phyloP scores from a whole-genome alignment of 208 protist species.

The Leishmania mexicana region DNA sequence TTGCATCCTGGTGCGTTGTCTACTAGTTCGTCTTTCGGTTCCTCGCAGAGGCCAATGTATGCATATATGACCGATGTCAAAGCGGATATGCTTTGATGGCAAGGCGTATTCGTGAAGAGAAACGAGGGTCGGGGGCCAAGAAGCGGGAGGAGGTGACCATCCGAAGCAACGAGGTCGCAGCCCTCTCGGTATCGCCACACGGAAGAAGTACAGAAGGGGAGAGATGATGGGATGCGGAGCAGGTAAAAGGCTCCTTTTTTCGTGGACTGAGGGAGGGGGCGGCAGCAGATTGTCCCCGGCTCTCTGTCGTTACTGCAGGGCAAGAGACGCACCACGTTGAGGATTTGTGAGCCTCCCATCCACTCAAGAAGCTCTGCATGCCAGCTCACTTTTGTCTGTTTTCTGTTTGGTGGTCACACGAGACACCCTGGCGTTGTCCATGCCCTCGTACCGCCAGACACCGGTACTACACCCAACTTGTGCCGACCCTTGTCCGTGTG shows the following conservation, averaged over 20 bases:
- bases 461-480: background rate
- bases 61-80: background rate
- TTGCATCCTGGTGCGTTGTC: slow-evolving; percentile 42
- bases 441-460: background rate
- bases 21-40: background rate
- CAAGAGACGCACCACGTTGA: background rate
- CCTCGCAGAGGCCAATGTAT: background rate
- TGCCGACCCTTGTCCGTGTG: background rate
- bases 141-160: background rate
- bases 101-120: background rate
- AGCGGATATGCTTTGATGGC: background rate
- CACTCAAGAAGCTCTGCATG: background rate
- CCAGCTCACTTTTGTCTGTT: background rate
- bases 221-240: background rate
- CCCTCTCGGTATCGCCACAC: background rate
- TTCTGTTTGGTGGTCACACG: background rate
- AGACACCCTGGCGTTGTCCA: background rate
- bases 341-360: background rate
- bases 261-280: background rate
- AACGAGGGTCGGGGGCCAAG: background rate
- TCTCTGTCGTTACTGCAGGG: background rate
- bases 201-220: background rate
- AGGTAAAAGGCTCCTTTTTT: background rate
- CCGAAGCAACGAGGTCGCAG: background rate
- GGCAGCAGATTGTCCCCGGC: background rate